Conservation (phyloP, 495 filamentous ascomycete genomes). For the Annulohypoxylon nitens region DNA sequence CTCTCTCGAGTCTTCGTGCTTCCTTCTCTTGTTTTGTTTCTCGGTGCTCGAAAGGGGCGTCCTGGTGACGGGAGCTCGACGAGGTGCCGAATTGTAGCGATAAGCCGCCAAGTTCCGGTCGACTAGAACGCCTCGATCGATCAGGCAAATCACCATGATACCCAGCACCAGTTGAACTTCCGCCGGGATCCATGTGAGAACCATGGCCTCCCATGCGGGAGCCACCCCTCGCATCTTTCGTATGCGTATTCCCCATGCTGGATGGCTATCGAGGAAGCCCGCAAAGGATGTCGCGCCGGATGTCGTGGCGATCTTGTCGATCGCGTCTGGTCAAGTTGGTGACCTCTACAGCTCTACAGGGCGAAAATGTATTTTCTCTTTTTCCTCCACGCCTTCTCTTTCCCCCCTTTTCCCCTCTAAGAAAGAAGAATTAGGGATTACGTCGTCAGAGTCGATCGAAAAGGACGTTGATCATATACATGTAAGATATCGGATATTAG, state of each 20-base stretch:
- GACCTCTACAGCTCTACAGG: not conserved
- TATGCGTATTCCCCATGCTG: constrained; percentile 72
- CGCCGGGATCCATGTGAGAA: constrained; percentile 49
- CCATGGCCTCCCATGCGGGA: constrained; percentile 56
- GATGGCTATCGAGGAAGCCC: not conserved
- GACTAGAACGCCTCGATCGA: constrained; percentile 44
- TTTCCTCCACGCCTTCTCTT: not conserved
- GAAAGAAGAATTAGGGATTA: not conserved
- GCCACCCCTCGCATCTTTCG: constrained; percentile 68
- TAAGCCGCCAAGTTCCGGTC: constrained; percentile 49
- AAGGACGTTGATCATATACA: constrained; percentile 20
- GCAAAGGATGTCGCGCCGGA: not conserved
- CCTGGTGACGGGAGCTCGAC: constrained; percentile 44
- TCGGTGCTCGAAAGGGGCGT: constrained; percentile 66
- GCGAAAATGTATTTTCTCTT: not conserved
- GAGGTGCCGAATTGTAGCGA: constrained; percentile 38
- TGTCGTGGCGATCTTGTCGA: too few relatives aligned
- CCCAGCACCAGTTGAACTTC: constrained; percentile 51
- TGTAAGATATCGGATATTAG: constrained; percentile 18
- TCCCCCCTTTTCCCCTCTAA: not conserved
- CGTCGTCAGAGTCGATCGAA: constrained; percentile 26
- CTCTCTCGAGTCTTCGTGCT: constrained; percentile 84
- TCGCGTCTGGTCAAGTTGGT: not conserved
- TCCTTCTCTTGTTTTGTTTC: constrained; percentile 95
- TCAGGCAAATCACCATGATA: constrained; percentile 57